Percentiles rank a stretch among this genome's conserved stretches.
These are phyloP conservation scores for Talaromyces rugulosus DNA, from an alignment of 2,329 filamentous ascomycete genomes.

Conservation along the genomic window DNA sequence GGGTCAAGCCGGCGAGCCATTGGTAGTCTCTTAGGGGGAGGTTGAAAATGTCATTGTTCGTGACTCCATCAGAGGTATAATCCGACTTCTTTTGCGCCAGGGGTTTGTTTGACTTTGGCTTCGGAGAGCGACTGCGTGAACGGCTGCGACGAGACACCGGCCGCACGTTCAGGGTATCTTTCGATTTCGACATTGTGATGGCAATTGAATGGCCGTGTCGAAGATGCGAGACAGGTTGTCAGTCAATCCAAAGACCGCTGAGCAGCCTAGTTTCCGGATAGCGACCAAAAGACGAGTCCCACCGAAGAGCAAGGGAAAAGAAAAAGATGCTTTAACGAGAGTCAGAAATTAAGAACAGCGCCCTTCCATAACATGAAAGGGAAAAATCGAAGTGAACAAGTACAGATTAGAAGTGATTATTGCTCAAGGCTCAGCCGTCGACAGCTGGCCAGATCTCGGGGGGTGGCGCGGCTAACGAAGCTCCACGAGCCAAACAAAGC, in stretches of 20 bases:
- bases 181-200: constrained; percentile 21
- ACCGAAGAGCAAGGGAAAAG: constrained; percentile 7
- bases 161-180: constrained; percentile 34
- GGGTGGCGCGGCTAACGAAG: constrained; percentile 4
- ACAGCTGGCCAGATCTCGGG: constrained; percentile 14
- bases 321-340: constrained; percentile 29
- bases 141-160: constrained; percentile 28
- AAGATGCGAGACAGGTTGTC: not conserved
- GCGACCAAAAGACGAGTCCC: not conserved
- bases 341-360: constrained; percentile 27
- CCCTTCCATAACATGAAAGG: constrained; percentile 31
- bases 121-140: constrained; percentile 25
- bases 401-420: constrained; percentile 16
- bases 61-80: constrained; percentile 53
- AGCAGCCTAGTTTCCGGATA: not conserved
- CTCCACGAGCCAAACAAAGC: constrained; percentile 13
- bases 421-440: constrained; percentile 18
- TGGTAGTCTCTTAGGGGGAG: constrained; percentile 81
- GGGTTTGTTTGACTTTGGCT: constrained; percentile 34
- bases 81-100: constrained; percentile 27
- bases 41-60: constrained; percentile 87
- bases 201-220: not conserved
- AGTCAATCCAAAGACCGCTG: not conserved
- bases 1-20: constrained; percentile 66
- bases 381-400: constrained; percentile 7